Evolutionary conservation across 2,329 filamentous ascomycete genomes (phyloP).

Genomic region (Aspergillus sp.): DNA sequence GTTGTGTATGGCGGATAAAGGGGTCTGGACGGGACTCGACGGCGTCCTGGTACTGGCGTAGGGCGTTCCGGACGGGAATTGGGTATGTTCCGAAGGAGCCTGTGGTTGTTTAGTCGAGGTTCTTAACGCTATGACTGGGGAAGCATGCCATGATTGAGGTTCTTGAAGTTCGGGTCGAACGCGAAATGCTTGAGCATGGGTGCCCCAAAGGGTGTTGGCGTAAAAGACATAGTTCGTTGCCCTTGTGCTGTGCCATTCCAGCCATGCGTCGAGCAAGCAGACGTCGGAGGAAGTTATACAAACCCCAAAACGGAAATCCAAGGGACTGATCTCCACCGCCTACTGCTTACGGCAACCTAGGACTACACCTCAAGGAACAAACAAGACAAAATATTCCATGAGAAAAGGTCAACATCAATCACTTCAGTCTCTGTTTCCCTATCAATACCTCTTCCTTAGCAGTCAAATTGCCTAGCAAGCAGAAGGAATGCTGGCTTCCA

Average conservation of each 20-base stretch:
- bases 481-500: conserved; percentile 6
- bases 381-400: too few species aligned
- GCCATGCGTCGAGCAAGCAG: too few species aligned
- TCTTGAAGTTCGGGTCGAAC: conserved; percentile 59
- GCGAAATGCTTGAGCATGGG: conserved; percentile 57
- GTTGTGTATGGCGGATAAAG: conserved; percentile 65
- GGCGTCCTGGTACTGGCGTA: conserved; percentile 57
- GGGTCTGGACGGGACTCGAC: conserved; percentile 62
- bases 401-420: too few species aligned
- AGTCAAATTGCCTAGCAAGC: conserved; percentile 8
- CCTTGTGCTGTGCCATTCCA: too few species aligned
- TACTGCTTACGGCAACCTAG: too few species aligned
- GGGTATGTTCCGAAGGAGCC: conserved; percentile 75
- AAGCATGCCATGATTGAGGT: conserved; percentile 66
- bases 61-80: conserved; percentile 48
- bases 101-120: conserved; percentile 5
- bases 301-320: too few species aligned
- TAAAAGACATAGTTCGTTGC: not conserved
- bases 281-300: too few species aligned
- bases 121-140: conserved; percentile 1
- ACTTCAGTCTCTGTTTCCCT: too few species aligned
- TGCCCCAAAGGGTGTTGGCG: conserved; percentile 41
- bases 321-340: too few species aligned
- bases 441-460: conserved; percentile 7
- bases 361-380: too few species aligned